Conservation (phyloP, 352 stramenopile species). For the Plasmopara halstedii region DNA sequence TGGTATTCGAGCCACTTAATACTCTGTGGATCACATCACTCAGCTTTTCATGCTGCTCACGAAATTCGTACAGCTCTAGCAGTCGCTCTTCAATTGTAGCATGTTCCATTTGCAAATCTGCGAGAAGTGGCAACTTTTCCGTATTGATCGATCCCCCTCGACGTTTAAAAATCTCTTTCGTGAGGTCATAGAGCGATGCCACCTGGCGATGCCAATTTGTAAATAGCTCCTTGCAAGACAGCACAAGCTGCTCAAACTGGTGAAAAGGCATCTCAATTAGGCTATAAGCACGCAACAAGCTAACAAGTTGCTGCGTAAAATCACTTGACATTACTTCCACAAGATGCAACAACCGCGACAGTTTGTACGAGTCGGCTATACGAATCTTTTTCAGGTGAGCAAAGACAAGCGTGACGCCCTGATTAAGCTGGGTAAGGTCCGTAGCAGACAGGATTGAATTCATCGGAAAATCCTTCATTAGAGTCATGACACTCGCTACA, state of each 20-base stretch:
- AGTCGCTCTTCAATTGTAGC: constrained; percentile 82
- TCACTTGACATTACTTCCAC: constrained; percentile 86
- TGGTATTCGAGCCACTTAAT: constrained; percentile 40
- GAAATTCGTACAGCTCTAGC: constrained; percentile 85
- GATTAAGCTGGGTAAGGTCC: constrained; percentile 75
- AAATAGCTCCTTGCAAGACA: constrained; percentile 79
- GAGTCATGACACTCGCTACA: constrained; percentile 84
- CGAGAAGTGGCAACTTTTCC: constrained; percentile 71
- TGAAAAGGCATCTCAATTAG: constrained; percentile 80
- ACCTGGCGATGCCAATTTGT: constrained; percentile 82
- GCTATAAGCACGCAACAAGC: constrained; percentile 72
- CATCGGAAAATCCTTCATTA: constrained; percentile 92
- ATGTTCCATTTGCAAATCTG: constrained; percentile 83
- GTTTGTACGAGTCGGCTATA: constrained; percentile 83
- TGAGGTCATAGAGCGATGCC: constrained; percentile 75
- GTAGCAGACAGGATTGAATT: constrained; percentile 87
- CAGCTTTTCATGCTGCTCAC: constrained; percentile 88
- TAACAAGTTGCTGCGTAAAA: constrained; percentile 73
- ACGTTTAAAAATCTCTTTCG: constrained; percentile 81
- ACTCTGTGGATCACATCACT: constrained; percentile 83
- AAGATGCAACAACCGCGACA: constrained; percentile 65
- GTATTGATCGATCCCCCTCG: constrained; percentile 71
- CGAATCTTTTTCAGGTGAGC: constrained; percentile 88
- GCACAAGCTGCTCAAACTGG: constrained; percentile 71
- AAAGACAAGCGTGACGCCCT: constrained; percentile 78